Conservation (phyloP, 2,329 filamentous ascomycete genomes). For the Aotearoamyces nothofagi region DNA sequence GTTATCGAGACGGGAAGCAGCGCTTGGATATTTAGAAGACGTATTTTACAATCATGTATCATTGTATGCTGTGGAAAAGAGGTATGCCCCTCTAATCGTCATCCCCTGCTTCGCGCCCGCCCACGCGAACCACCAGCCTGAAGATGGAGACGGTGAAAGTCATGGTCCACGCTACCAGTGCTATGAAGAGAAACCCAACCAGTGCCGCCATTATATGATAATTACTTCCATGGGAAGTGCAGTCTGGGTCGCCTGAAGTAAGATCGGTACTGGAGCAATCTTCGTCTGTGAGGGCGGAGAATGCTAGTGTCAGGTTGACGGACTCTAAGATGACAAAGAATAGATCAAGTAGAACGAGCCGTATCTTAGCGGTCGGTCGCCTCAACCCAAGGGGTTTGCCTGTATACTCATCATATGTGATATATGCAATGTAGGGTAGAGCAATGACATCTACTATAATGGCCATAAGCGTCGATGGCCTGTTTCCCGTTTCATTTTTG, state of each 20-base stretch:
- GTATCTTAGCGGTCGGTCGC: slow-evolving; percentile 69
- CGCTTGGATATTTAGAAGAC: too few relatives aligned
- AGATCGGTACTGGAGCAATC: too few relatives aligned
- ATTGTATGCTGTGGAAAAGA: too few relatives aligned
- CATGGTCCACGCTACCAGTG: slow-evolving; percentile 75
- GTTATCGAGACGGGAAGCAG: too few relatives aligned
- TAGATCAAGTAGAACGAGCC: slow-evolving; percentile 79
- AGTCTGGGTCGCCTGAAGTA: too few relatives aligned
- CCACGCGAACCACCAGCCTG: too few relatives aligned
- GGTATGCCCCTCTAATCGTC: too few relatives aligned
- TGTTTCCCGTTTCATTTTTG: slow-evolving; percentile 28
- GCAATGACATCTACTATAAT: slow-evolving; percentile 81
- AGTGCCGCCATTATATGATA: slow-evolving; percentile 45
- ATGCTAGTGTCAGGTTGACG: slow-evolving; percentile 79
- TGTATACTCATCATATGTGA: slow-evolving; percentile 93
- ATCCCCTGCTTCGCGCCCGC: too few relatives aligned
- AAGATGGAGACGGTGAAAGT: slow-evolving; percentile 82
- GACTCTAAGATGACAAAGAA: slow-evolving; percentile 97
- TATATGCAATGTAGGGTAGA: slow-evolving; percentile 79
- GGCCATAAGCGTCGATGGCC: slow-evolving; percentile 72
- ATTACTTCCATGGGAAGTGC: slow-evolving; percentile 28
- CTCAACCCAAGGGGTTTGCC: slow-evolving; percentile 84
- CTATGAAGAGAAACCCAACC: slow-evolving; percentile 64
- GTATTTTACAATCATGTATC: too few relatives aligned
- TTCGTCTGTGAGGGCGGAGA: slow-evolving; percentile 59